Percentiles rank a stretch among this genome's conserved stretches.
Conservation (phyloP, 1,284 basidiomycete genomes). For the Tilletia caries region DNA sequence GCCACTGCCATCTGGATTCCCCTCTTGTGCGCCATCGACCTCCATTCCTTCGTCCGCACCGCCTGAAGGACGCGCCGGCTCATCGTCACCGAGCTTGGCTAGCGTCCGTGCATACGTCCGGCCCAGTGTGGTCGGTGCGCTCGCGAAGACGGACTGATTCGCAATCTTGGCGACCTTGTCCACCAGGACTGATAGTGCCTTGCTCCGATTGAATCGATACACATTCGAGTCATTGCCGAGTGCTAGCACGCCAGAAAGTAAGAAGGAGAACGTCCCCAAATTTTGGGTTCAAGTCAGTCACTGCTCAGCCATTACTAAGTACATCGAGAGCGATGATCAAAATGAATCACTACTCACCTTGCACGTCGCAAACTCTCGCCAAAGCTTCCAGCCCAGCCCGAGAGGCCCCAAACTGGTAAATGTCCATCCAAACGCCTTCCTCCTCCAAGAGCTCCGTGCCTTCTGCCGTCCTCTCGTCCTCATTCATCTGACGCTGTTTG, state of each 20-base stretch:
- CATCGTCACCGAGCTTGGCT: slow-evolving; percentile 13
- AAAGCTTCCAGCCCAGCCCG: slow-evolving; percentile 17
- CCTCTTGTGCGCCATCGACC: not conserved
- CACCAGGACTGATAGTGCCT: slow-evolving; percentile 22
- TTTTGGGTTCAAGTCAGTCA: too few relatives aligned
- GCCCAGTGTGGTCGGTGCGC: slow-evolving; percentile 26
- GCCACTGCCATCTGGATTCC: too few relatives aligned
- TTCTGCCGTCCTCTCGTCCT: not conserved
- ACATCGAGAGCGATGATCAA: not conserved
- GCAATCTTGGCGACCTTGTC: slow-evolving; percentile 19
- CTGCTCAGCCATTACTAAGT: not conserved
- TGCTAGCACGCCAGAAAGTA: too few relatives aligned
- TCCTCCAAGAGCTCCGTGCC: slow-evolving; percentile 8
- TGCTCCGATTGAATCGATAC: slow-evolving; percentile 24
- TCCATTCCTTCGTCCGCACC: not conserved
- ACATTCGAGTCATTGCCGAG: slow-evolving; percentile 24
- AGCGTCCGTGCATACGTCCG: slow-evolving; percentile 27
- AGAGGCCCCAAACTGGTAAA: slow-evolving; percentile 21
- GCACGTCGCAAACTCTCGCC: slow-evolving; percentile 21
- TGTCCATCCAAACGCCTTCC: slow-evolving; percentile 26
- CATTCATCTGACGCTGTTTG: not conserved
- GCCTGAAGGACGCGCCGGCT: too few relatives aligned
- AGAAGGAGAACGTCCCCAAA: too few relatives aligned
- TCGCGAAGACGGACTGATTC: slow-evolving; percentile 19
- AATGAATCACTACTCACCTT: slow-evolving; percentile 20